A percentile compares a stretch with the other conserved stretches of the same genome.
Conservation (phyloP, 2,329 filamentous ascomycete species). For the Fusarium sororula region DNA sequence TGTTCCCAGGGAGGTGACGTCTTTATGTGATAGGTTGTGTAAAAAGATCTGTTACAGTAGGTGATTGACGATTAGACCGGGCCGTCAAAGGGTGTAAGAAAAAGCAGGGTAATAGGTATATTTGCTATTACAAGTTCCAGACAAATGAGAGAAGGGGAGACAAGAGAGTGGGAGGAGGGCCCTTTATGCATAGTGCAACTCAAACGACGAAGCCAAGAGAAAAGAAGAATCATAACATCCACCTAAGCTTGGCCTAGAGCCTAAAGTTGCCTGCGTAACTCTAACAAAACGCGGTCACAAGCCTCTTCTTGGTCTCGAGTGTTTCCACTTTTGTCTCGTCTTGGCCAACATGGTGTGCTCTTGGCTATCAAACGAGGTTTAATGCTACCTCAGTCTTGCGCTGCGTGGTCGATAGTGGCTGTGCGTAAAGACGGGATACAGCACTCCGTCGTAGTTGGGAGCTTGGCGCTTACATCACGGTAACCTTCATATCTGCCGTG, state of each 20-base stretch:
- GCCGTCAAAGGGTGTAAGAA: not conserved
- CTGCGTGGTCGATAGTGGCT: conserved; percentile 12
- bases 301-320: not conserved
- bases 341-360: conserved; percentile 6
- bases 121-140: not conserved
- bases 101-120: conserved; percentile 4
- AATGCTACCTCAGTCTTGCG: not conserved
- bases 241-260: conserved; percentile 13
- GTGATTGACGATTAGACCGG: conserved; percentile 4
- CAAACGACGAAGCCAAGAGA: conserved; percentile 5
- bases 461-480: conserved; percentile 31
- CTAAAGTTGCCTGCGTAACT: conserved; percentile 16
- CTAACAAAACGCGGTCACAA: conserved; percentile 16
- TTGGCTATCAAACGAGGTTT: conserved; percentile 21
- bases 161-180: conserved; percentile 17
- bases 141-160: not conserved
- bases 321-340: conserved; percentile 26
- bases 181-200: conserved; percentile 16
- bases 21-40: conserved; percentile 1
- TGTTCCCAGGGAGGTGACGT: conserved; percentile 17
- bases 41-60: not conserved
- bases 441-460: not conserved
- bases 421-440: not conserved
- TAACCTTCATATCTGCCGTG: not conserved
- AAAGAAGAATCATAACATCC: conserved; percentile 8